Evolutionary conservation across 176 grass and related monocot genomes (phyloP), one percentile per base, ranked within the genome.

Genomic region (Oropetium thomaeum): DNA sequence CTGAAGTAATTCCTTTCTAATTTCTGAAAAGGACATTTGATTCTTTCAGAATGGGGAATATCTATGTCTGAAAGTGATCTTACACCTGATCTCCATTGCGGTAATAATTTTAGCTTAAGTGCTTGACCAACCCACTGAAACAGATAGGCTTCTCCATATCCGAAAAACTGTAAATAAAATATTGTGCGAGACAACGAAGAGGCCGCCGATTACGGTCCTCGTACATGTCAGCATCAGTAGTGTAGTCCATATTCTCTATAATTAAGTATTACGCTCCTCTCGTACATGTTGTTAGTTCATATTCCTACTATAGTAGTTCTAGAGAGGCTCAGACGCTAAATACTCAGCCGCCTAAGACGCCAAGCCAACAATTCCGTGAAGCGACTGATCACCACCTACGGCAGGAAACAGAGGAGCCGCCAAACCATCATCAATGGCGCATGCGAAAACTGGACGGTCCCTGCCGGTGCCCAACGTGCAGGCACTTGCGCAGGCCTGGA

Each of bases 391-490:
- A 28, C 26, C 55, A 29, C 55, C 55, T 29, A 12, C 41, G 1
- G 47, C 52, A 73, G 52, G 52, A 73, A 58, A 32, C 1, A 38
- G 47, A 10, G 16, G 22, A 34, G 7, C 20, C 23, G 12, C 45
- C 8, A 52, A 52, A n/a, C 7, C 69, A 41, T 11, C 72, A 25
- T 11, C 72, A 25, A 77, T 77, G 74, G 74, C 74, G 32, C 74
- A 77, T 20, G 61, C 60, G 22, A 64, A 35, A 3, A 20, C 34
- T 5, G 69, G 73, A 47, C 51, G 62, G 23, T 59, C 71, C 30
- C 81, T 89, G 38, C 62, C 55, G 9, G 86, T 89, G 51, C 37
- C 81, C 15, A 89, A 89, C 54, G 86, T 89, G 14, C 86, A 89
- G 70, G 76, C 52, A 37, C 86, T 89, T 1, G 70, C 86, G 10